phyloP scores from a whole-genome alignment of 768 basidiomycete genomes.

The Ramaria rubella region DNA sequence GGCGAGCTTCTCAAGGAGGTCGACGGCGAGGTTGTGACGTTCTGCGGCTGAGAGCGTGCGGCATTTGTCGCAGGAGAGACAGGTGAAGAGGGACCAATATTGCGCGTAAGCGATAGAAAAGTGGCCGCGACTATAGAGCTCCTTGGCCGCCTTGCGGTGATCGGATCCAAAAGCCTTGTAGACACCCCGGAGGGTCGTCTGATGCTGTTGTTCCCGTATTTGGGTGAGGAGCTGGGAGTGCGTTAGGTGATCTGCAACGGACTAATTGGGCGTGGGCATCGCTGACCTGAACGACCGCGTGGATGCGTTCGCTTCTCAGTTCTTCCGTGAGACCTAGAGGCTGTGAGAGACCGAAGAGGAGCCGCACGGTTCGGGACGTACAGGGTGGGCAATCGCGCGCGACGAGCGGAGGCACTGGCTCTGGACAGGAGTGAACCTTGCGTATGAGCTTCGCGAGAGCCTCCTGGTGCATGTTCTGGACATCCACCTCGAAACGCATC shows the following conservation, averaged over 20 bases:
- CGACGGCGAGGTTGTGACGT: background rate
- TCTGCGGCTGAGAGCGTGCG: background rate
- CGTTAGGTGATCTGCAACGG: background rate
- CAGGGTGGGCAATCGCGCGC: background rate
- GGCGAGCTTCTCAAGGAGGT: conserved; percentile 9
- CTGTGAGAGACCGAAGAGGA: background rate
- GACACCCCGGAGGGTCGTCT: background rate
- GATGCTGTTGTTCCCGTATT: background rate
- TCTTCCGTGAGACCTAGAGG: background rate
- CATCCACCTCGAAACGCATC: background rate
- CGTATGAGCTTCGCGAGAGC: background rate
- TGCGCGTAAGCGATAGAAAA: background rate
- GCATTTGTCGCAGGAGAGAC: conserved; percentile 5
- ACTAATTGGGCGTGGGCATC: background rate
- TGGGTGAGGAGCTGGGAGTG: background rate
- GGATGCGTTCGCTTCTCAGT: conserved; percentile 2
- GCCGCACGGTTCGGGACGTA: background rate
- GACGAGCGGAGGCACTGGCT: background rate
- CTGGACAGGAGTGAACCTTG: background rate
- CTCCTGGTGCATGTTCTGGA: conserved; percentile 5
- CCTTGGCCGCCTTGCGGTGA: background rate
- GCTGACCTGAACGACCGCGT: conserved; percentile 6
- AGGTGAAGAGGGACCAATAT: background rate
- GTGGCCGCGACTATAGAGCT: background rate
- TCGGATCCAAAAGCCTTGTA: background rate